These are phyloP conservation scores for Aphanomyces stellatus DNA, from an alignment of 352 stramenopile genomes.

Conservation along the genomic window DNA sequence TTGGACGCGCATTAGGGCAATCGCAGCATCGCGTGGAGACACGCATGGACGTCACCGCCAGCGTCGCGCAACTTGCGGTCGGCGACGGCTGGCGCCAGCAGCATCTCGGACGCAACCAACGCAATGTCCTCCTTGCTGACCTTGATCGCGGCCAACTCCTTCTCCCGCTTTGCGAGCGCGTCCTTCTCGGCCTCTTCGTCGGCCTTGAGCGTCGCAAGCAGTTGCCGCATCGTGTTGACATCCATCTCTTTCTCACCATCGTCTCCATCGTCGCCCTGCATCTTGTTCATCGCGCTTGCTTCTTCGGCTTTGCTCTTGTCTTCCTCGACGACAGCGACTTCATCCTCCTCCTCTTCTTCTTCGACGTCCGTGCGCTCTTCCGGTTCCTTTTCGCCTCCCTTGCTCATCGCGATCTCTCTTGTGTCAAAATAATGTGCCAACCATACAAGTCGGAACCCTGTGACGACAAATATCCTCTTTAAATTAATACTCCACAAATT, in stretches of 20 bases:
- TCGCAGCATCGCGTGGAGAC: slow-evolving; percentile 33
- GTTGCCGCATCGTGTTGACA: slow-evolving; percentile 82
- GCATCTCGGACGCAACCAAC: slow-evolving; percentile 70
- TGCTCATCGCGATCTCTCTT: neutral
- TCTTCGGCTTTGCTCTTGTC: slow-evolving; percentile 77
- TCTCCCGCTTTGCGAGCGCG: slow-evolving; percentile 64
- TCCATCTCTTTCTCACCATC: slow-evolving; percentile 80
- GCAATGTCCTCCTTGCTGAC: slow-evolving; percentile 74
- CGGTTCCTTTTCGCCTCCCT: slow-evolving; percentile 6
- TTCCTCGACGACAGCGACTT: slow-evolving; percentile 34
- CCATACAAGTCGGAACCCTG: too few relatives aligned
- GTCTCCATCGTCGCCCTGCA: slow-evolving; percentile 55
- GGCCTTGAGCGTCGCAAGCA: slow-evolving; percentile 63
- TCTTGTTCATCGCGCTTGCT: slow-evolving; percentile 72
- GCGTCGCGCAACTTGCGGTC: slow-evolving; percentile 80
- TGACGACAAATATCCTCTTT: too few relatives aligned
- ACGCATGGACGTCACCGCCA: slow-evolving; percentile 58
- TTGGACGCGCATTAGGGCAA: slow-evolving; percentile 32
- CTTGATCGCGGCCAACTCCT: slow-evolving; percentile 71
- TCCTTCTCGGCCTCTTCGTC: slow-evolving; percentile 81
- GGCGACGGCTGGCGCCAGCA: slow-evolving; percentile 56
- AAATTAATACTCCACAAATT: too few relatives aligned
- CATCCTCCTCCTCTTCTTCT: slow-evolving; percentile 43
- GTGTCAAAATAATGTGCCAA: too few relatives aligned
- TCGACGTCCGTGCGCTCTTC: slow-evolving; percentile 4